Percentiles rank a stretch among this genome's conserved stretches.
Evolutionary conservation across 179 eudicot species (phyloP).

Genomic region (Amaranthus tricolor): DNA sequence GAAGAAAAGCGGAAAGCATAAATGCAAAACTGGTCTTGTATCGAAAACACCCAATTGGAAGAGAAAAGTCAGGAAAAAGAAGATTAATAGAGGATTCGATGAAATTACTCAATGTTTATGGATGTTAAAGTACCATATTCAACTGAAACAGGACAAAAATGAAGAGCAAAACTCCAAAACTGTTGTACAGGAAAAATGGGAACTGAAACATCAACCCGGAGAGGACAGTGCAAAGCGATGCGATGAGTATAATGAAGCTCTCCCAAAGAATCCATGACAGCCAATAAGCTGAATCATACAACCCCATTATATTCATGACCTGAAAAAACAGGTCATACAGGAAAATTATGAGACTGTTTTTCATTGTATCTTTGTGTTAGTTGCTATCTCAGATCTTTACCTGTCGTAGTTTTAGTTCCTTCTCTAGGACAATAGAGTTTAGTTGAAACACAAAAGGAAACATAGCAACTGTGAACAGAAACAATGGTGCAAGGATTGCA

Average conservation of each 20-base stretch:
- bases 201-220: slow-evolving; percentile 87
- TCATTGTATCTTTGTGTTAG: not conserved
- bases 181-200: slow-evolving; percentile 69
- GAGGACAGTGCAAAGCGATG: slow-evolving; percentile 60
- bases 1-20: slow-evolving; percentile 58
- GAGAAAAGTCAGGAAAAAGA: not conserved
- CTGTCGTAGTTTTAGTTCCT: slow-evolving; percentile 88
- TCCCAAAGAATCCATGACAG: slow-evolving; percentile 88
- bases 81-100: slow-evolving; percentile 4
- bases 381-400: slow-evolving; percentile 16
- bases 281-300: slow-evolving; percentile 94
- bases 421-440: slow-evolving; percentile 63
- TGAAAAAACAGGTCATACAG: slow-evolving; percentile 28
- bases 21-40: slow-evolving; percentile 67
- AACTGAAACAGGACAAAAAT: slow-evolving; percentile 79
- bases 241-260: slow-evolving; percentile 46
- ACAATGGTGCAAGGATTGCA: slow-evolving; percentile 52
- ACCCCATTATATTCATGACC: slow-evolving; percentile 96
- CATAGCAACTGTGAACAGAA: slow-evolving; percentile 77
- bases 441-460: slow-evolving; percentile 80
- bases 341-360: not conserved
- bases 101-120: not conserved
- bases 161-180: slow-evolving; percentile 61
- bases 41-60: slow-evolving; percentile 11
- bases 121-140: slow-evolving; percentile 54